Evolutionary conservation across 2,329 filamentous ascomycete genomes (phyloP), one percentile per base, ranked within the genome.

Genomic region (Didymella glomerata): DNA sequence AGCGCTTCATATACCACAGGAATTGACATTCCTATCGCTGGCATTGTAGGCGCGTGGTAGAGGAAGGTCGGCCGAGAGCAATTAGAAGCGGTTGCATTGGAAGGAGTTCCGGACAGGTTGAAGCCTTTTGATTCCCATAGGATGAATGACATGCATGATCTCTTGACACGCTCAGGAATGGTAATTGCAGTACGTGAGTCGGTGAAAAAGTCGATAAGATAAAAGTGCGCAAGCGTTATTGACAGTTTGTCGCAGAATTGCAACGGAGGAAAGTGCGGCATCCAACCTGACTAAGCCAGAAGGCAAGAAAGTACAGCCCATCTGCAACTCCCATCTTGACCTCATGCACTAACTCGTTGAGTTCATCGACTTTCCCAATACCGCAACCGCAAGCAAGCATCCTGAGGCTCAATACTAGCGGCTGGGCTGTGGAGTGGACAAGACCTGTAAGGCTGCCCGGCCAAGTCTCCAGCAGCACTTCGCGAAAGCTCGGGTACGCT

Each of bases 21-120:
- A 6, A 82, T 82, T 54, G 80, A 83, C 69, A 81, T 83, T 48
- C 80, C 80, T 0, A 76, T 83, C 27, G 81, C 80, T 54, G 81
- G 80, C 20, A 79, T 81, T 56, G 79, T 82, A 57, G 80, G 80
- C n/a, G 76, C 76, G 5, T 79, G 77, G 77, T 79, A 68, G 56
- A 60, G 44, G 22, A 28, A 45, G 16, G 27, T 27, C 27, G 18
- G 40, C 44, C n/a, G 25, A 38, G 16, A n/a, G 18, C 25, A 16
- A 20, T 57, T 27, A 38, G 36, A 32, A 42, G 18, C 49, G n/a
- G 48, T 46, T 66, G 68, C 68, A 69, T 69, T 61, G 63, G 61
- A 58, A 57, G 68, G 67, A 62, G 66, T 70, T 65, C 57, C 16
- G 51, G 57, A 38, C 22, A 46, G 56, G 50, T 42, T 50, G 32